These are phyloP conservation scores for Torulaspora microellipsoides DNA, from an alignment of 805 yeast genomes.

Conservation along the genomic window DNA sequence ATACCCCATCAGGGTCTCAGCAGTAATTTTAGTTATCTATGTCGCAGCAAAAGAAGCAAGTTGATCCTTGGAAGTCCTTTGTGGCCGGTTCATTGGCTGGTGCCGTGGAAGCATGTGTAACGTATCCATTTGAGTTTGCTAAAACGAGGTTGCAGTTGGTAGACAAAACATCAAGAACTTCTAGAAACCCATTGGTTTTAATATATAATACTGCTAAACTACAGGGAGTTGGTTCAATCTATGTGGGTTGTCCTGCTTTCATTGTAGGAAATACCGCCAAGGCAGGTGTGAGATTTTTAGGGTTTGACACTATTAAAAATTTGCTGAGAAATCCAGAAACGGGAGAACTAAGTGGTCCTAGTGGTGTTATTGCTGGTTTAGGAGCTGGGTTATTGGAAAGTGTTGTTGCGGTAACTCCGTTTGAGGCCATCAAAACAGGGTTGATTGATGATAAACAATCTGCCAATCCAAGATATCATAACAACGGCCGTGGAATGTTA, in stretches of 20 bases:
- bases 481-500: slow-evolving; percentile 53
- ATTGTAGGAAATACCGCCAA: slow-evolving; percentile 94
- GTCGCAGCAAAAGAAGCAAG: slow-evolving; percentile 31
- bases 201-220: slow-evolving; percentile 68
- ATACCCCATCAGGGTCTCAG: too few species aligned
- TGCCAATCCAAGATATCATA: slow-evolving; percentile 70
- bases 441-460: slow-evolving; percentile 88
- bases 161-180: slow-evolving; percentile 55
- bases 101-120: slow-evolving; percentile 86
- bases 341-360: slow-evolving; percentile 81
- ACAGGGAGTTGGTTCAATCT: slow-evolving; percentile 75
- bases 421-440: slow-evolving; percentile 94
- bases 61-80: slow-evolving; percentile 76
- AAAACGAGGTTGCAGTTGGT: slow-evolving; percentile 86
- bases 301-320: slow-evolving; percentile 82
- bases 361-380: slow-evolving; percentile 94
- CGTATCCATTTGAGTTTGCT: slow-evolving; percentile 96
- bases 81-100: slow-evolving; percentile 97
- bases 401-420: slow-evolving; percentile 91
- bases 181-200: slow-evolving; percentile 80
- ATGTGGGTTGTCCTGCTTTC: slow-evolving; percentile 95
- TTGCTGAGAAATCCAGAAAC: slow-evolving; percentile 66
- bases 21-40: background rate
- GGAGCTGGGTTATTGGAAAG: slow-evolving; percentile 95
- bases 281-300: slow-evolving; percentile 92